Conservation (phyloP, 495 filamentous ascomycete genomes). For the Baudoinia panamericana region DNA sequence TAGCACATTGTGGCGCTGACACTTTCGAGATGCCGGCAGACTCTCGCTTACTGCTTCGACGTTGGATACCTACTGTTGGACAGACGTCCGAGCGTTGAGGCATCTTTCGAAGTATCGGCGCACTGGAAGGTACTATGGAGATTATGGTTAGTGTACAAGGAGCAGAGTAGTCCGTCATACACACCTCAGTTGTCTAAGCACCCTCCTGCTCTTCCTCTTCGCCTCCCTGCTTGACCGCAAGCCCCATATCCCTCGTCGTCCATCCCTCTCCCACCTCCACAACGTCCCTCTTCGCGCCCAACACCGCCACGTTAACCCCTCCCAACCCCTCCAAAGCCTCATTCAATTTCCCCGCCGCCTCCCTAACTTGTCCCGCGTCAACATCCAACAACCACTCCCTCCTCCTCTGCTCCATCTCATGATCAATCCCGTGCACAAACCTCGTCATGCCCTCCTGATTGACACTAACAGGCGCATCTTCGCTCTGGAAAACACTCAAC, state of each 20-base stretch:
- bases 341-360: conserved; percentile 73
- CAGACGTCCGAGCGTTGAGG: no score
- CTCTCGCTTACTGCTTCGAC: no score
- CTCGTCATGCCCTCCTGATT: conserved; percentile 72
- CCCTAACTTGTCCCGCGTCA: conserved; percentile 61
- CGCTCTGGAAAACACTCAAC: conserved; percentile 81
- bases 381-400: conserved; percentile 83
- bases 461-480: conserved; percentile 87
- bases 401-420: conserved; percentile 78
- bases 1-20: no score
- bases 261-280: conserved; percentile 37
- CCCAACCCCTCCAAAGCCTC: conserved; percentile 45
- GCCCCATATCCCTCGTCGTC: conserved; percentile 35
- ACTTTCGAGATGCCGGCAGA: no score
- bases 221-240: no score
- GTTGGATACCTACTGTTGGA: no score
- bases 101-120: no score
- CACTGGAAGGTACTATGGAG: no score
- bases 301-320: conserved; percentile 48
- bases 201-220: no score
- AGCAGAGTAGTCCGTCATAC: no score
- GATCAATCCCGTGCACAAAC: conserved; percentile 72
- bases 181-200: no score
- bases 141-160: no score
- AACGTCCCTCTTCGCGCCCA: conserved; percentile 75